Evolutionary conservation across 441 rosid genomes (phyloP).

Genomic region (Jatropha multifida): DNA sequence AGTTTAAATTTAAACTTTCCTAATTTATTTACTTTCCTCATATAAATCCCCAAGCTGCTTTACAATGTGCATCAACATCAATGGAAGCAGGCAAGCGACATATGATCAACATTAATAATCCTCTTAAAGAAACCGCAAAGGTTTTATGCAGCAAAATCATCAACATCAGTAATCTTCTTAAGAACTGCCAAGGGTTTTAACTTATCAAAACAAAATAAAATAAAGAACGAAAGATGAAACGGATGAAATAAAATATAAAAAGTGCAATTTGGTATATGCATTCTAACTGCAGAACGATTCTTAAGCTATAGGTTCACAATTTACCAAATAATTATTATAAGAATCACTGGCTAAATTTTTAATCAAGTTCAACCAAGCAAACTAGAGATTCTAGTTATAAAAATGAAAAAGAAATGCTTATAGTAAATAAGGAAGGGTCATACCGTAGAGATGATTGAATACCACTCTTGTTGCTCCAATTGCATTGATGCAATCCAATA

Average conservation of each 20-base stretch:
- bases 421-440: background rate
- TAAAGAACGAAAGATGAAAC: background rate
- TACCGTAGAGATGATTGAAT: constrained; percentile 90
- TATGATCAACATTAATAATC: background rate
- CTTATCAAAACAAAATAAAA: background rate
- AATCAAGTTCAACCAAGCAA: background rate
- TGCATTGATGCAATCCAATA: constrained; percentile 60
- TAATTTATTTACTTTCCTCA: background rate
- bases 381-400: background rate
- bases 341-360: background rate
- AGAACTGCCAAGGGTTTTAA: background rate
- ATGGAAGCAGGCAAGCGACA: background rate
- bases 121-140: background rate
- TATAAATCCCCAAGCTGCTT: background rate
- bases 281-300: background rate
- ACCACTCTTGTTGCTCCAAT: constrained; percentile 75
- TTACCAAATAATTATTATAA: background rate
- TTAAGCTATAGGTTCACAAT: background rate
- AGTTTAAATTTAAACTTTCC: background rate
- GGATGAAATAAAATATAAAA: background rate
- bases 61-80: background rate
- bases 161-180: background rate
- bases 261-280: background rate
- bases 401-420: background rate
- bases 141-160: background rate